Evolutionary conservation across 805 yeast species (phyloP), one percentile per base, ranked within the genome.

Genomic region (Candida ipomoeae): DNA sequence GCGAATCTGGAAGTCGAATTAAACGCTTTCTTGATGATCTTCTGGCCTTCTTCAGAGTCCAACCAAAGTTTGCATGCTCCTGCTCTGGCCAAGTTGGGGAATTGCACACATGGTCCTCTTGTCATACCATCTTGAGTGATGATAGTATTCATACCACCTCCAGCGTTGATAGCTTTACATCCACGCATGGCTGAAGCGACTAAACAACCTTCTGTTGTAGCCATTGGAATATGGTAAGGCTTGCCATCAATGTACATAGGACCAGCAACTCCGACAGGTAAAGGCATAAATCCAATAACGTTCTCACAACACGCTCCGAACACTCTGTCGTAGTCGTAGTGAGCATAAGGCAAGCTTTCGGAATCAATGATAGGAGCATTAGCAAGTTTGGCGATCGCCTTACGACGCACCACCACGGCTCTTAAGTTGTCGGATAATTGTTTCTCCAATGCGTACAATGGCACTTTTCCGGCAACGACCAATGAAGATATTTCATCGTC

Each of bases 151-250:
- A 87, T 96, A 68, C 99, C 99, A 46, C 98, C 97, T 53, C 99
- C 99, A 6, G 92, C 84, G 67, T 94, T 94, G 58, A 94, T 87
- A 26, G 98, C 98, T 67, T 94, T 94, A 75, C 98, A 94, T 58
- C 99, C 99, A 71, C 99, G 87, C 96, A 89, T 92, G 13, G 99
- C 86, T 17, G 97, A 90, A 3, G 99, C 99, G 58, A 94, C 97
- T 51, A 94, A 78, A 71, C 98, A 95, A 48, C 99, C 99, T 74
- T 94, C 99, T 34, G 99, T 94, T 15, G 99, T 94, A 26, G 99
- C 99, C 96, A 94, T 89, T 37, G 99, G 99, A 59, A 94, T 84
- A 69, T 90, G 96, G 67, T 79, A 86, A 43, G 95, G 83, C 57
- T 79, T 82, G 46, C 92, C 95, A 68, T 94, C 98, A 62, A 94